Conservation (phyloP, 768 basidiomycete genomes). For the Amanita pseudoporphyria region DNA sequence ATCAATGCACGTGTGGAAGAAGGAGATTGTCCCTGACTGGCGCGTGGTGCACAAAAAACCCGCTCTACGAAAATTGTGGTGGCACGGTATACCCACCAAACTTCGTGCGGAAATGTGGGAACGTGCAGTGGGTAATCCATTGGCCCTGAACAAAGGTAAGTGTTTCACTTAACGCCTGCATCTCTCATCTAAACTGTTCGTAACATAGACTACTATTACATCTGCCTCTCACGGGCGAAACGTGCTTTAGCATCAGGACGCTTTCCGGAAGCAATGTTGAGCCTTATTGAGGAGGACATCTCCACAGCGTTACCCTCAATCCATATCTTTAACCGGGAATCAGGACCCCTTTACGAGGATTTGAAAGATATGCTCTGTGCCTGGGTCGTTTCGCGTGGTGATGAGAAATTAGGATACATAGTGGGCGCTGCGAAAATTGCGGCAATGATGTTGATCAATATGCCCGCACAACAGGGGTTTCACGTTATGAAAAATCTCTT, state of each 20-base stretch:
- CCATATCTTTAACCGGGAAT: constrained; percentile 70
- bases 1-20: constrained; percentile 68
- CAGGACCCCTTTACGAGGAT: constrained; percentile 74
- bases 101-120: constrained; percentile 78
- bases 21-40: constrained; percentile 77
- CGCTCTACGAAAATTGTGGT: constrained; percentile 67
- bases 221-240: constrained; percentile 64
- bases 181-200: constrained; percentile 5
- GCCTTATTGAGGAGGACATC: constrained; percentile 68
- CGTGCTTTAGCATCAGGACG: constrained; percentile 54
- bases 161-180: constrained; percentile 6
- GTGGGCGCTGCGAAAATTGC: constrained; percentile 63
- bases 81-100: constrained; percentile 81
- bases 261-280: constrained; percentile 56
- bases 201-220: constrained; percentile 56
- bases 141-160: constrained; percentile 75
- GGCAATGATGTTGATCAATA: constrained; percentile 80
- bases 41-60: constrained; percentile 59
- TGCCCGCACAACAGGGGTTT: constrained; percentile 69
- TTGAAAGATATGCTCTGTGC: constrained; percentile 78
- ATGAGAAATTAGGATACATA: constrained; percentile 73
- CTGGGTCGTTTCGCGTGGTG: constrained; percentile 80
- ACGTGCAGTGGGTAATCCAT: constrained; percentile 72
- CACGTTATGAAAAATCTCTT: constrained; percentile 78
- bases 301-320: constrained; percentile 61